Conservation (phyloP, 352 stramenopile species). For the Phytophthora vignae region DNA sequence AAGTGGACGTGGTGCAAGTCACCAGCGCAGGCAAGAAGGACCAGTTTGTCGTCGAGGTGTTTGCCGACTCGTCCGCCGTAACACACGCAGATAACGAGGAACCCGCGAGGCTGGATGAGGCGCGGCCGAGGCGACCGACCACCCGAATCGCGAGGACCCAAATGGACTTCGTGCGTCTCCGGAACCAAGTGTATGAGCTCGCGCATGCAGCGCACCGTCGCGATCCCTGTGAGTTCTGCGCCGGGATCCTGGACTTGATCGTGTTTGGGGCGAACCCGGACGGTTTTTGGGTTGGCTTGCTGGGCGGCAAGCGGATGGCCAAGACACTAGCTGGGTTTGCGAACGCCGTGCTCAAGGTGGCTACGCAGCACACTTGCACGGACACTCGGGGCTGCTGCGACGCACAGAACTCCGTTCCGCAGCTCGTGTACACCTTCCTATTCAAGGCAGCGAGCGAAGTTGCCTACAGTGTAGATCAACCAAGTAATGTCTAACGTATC, state of each 20-base stretch:
- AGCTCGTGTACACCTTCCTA: slow-evolving; percentile 39
- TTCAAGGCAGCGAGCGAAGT: slow-evolving; percentile 17
- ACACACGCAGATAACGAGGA: neutral
- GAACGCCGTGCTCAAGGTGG: slow-evolving; percentile 20
- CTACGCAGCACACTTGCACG: slow-evolving; percentile 11
- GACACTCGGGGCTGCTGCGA: slow-evolving; percentile 25
- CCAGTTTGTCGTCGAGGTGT: slow-evolving; percentile 26
- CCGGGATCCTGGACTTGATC: slow-evolving; percentile 29
- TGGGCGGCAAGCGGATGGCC: slow-evolving; percentile 19
- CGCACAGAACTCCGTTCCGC: slow-evolving; percentile 32
- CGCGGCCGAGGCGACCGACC: slow-evolving; percentile 13
- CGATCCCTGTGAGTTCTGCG: slow-evolving; percentile 37
- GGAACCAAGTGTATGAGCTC: slow-evolving; percentile 32
- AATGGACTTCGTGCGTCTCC: slow-evolving; percentile 27
- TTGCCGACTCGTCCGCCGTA: slow-evolving; percentile 9
- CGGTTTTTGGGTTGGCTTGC: slow-evolving; percentile 24
- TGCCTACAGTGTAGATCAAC: neutral
- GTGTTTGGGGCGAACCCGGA: slow-evolving; percentile 41
- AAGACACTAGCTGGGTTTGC: slow-evolving; percentile 28
- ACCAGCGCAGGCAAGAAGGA: slow-evolving; percentile 14
- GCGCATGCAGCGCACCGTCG: slow-evolving; percentile 20
- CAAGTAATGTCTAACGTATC: neutral
- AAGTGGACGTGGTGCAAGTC: slow-evolving; percentile 23
- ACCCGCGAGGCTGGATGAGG: neutral
- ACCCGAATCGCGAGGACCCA: slow-evolving; percentile 27